Base-by-base conservation (phyloP, 2,329 filamentous ascomycete species). In the Scolecobasidium constrictum region DNA sequence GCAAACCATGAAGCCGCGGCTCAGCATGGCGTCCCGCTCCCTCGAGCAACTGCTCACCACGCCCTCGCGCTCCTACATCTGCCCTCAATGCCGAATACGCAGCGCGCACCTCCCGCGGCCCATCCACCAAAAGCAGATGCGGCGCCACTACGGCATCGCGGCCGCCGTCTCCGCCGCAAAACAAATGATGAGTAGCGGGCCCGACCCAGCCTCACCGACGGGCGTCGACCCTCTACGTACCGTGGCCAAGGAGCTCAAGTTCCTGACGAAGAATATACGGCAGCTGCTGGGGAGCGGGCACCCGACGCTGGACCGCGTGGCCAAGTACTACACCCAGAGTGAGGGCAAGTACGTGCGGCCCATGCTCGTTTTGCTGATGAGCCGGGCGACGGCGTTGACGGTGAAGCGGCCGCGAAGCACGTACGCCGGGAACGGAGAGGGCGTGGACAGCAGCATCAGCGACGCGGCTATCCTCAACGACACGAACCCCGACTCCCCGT, bases 321-420 rank as follows among this genome's bases (percentile, higher is more conserved):
- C 92, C 41, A 98, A 98, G 65, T 98, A 98, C 71, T 98, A 98
- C 63, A 94, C 92, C 17, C 84, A 90, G 56, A 85, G 85, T 46
- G 87, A 96, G 69, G 92, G 92, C 49, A 98, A 98, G 68, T 92
- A 96, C 64, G 81, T 98, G 53, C 81, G 92, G 51, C 92, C 92
- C 21, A 77, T 95, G 62, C 83, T 98, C 47, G 88, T 98, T 21
- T 76, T 98, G 48, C 78, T 98, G 54, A 96, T 98, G 90, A 90
- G 88, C 48, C 78, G 88, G 58, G 92, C 92, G 4, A 95, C 90
- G 2, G 78, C 86, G n/a, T 67, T 86, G 71, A 83, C 71, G 64
- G 86, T 69, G 69, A 46, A 72, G 58, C 58, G 59, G 52, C 54
- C 69, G 64, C 58, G 70, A 62, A 51, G 50, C 46, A 54, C 55